Conservation (phyloP, 2,329 filamentous ascomycete species). For the Colletotrichum sojae region DNA sequence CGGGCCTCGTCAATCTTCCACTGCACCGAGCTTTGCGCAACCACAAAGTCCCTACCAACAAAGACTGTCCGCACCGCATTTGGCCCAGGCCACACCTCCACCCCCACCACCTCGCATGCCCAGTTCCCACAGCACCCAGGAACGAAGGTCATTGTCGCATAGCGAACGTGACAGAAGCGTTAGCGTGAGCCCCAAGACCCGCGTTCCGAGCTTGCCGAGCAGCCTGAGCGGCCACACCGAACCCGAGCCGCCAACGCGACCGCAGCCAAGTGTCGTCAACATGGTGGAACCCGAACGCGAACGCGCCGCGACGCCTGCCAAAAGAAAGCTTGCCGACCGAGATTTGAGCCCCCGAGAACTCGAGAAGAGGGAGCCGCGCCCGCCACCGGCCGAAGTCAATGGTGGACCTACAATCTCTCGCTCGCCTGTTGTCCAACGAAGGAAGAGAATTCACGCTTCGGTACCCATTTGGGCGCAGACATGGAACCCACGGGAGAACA, state of each 20-base stretch:
- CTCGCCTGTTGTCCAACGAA: constrained; percentile 50
- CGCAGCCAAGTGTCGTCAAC: constrained; percentile 35
- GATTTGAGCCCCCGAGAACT: constrained; percentile 66
- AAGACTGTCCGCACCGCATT: constrained; percentile 53
- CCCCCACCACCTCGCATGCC: constrained; percentile 55
- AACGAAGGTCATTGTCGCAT: constrained; percentile 66
- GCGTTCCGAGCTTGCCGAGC: constrained; percentile 67
- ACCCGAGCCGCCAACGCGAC: constrained; percentile 40
- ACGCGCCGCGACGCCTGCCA: constrained; percentile 57
- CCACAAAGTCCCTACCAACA: constrained; percentile 75
- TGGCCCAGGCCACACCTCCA: constrained; percentile 44
- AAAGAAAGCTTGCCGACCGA: constrained; percentile 64
- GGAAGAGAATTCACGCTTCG: constrained; percentile 56
- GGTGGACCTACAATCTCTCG: constrained; percentile 49
- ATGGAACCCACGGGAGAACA: constrained; percentile 52
- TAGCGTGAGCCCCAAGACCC: constrained; percentile 85
- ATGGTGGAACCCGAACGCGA: constrained; percentile 50
- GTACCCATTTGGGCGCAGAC: constrained; percentile 66
- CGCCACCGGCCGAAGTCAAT: constrained; percentile 65
- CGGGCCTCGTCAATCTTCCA: constrained; percentile 58
- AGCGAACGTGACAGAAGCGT: constrained; percentile 78
- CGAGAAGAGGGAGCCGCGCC: constrained; percentile 63
- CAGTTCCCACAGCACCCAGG: constrained; percentile 61
- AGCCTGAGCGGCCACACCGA: constrained; percentile 51
- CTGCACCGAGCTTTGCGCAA: constrained; percentile 60